phyloP scores from a whole-genome alignment of 2,329 filamentous ascomycete species.

The Talaromyces funiculosus region DNA sequence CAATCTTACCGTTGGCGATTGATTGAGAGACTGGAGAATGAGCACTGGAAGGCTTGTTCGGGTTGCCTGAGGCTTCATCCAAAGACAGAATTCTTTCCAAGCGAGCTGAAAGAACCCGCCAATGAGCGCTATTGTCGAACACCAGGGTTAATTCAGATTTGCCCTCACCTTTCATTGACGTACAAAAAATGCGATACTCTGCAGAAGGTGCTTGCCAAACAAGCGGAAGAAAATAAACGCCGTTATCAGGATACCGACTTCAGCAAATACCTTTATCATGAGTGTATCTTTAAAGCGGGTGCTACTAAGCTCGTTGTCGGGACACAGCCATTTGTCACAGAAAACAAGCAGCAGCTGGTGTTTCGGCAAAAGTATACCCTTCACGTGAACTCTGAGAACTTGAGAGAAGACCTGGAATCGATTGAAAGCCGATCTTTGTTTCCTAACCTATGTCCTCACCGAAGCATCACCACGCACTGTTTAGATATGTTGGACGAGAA shows the following conservation, averaged over 20 bases:
- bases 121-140: neutral
- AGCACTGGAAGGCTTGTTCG: slow-evolving; percentile 8
- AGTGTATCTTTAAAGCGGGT: neutral
- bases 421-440: neutral
- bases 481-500: neutral
- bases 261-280: neutral
- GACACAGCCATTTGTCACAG: neutral
- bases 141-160: slow-evolving; percentile 4
- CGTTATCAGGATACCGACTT: neutral
- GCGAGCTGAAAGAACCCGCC: neutral
- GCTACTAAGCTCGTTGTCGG: neutral
- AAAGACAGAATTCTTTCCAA: neutral
- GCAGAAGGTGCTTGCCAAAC: neutral
- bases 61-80: slow-evolving; percentile 10
- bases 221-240: neutral
- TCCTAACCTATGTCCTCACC: slow-evolving; percentile 9
- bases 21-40: slow-evolving; percentile 1
- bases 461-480: neutral
- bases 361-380: neutral
- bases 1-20: neutral
- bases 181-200: slow-evolving; percentile 5
- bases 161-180: slow-evolving; percentile 7
- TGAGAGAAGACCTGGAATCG: neutral
- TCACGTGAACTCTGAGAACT: neutral
- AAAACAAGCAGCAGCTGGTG: neutral